Conservation (phyloP, 1,284 basidiomycete genomes). For the Athelia psychrophila region DNA sequence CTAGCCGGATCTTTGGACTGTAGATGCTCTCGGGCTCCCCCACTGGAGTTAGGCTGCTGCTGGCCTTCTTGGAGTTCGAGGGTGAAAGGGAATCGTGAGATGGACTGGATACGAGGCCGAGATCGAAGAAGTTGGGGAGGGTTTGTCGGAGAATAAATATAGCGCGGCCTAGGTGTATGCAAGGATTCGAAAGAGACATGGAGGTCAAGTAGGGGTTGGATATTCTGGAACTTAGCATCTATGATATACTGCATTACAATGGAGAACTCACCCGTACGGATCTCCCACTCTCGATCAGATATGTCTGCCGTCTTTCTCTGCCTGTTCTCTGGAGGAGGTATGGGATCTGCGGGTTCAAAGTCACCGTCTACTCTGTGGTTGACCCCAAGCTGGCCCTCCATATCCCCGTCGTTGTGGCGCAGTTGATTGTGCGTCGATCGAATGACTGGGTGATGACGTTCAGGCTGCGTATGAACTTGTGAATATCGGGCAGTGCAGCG, state of each 20-base stretch:
- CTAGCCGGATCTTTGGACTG: constrained; percentile 48
- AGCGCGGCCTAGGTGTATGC: constrained; percentile 54
- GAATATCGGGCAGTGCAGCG: no score
- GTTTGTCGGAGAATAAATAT: constrained; percentile 67
- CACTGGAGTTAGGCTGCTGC: constrained; percentile 11
- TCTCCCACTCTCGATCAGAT: constrained; percentile 32
- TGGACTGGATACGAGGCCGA: constrained; percentile 55
- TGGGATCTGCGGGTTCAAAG: not conserved
- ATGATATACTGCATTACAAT: constrained; percentile 9
- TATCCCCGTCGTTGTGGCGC: no score
- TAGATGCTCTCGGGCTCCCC: constrained; percentile 47
- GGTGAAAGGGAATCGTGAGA: constrained; percentile 23
- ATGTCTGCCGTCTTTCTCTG: constrained; percentile 16
- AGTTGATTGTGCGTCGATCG: no score
- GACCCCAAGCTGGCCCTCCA: no score
- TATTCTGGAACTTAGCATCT: constrained; percentile 24
- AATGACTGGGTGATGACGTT: no score
- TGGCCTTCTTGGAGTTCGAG: not conserved
- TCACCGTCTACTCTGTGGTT: no score
- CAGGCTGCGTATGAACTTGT: no score
- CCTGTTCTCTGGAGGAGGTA: not conserved
- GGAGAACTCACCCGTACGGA: constrained; percentile 52
- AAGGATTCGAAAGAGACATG: constrained; percentile 1
- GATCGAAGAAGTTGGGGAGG: constrained; percentile 68
- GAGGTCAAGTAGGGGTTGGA: constrained; percentile 5